Conservation (phyloP, 225 moss, liverwort and hornwort genomes). For the Sphagnum tenellum region DNA sequence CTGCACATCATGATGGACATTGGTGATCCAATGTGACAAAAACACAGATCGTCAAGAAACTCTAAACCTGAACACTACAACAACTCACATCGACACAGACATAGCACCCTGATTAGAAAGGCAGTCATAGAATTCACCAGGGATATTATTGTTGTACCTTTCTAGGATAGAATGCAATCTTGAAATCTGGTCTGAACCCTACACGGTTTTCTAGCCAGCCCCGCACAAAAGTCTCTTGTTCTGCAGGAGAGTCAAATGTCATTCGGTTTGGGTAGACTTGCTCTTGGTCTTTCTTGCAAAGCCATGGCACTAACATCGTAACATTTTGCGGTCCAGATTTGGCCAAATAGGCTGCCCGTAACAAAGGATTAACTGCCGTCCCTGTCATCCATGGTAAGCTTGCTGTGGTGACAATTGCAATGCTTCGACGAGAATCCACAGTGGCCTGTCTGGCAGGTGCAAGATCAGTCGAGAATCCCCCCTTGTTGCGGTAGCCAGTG, state of each 20-base stretch:
- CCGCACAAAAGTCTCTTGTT: constrained; percentile 73
- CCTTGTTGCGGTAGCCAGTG: constrained; percentile 78
- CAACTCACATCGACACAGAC: too few species aligned
- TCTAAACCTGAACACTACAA: too few species aligned
- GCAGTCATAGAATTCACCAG: too few species aligned
- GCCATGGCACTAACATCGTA: constrained; percentile 86
- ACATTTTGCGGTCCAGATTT: constrained; percentile 69
- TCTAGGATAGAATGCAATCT: constrained; percentile 88
- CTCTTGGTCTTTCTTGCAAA: constrained; percentile 82
- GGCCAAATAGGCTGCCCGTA: constrained; percentile 86
- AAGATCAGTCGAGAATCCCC: constrained; percentile 41
- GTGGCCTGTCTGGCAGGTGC: constrained; percentile 10
- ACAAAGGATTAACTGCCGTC: constrained; percentile 94
- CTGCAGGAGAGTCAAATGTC: constrained; percentile 71
- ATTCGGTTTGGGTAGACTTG: constrained; percentile 76
- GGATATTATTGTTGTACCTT: constrained; percentile 31
- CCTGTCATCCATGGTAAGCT: constrained; percentile 99
- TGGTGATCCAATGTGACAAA: neutral
- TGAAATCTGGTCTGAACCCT: constrained; percentile 81
- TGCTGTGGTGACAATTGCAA: constrained; percentile 90
- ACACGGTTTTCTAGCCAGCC: constrained; percentile 85
- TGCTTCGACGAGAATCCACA: constrained; percentile 40
- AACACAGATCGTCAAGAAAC: neutral
- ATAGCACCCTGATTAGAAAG: too few species aligned
- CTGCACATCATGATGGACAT: constrained; percentile 23